A percentile compares a stretch with the other conserved stretches of the same genome.
These are phyloP conservation scores for Colletotrichum musae DNA, from an alignment of 2,329 filamentous ascomycete species.

Conservation along the genomic window DNA sequence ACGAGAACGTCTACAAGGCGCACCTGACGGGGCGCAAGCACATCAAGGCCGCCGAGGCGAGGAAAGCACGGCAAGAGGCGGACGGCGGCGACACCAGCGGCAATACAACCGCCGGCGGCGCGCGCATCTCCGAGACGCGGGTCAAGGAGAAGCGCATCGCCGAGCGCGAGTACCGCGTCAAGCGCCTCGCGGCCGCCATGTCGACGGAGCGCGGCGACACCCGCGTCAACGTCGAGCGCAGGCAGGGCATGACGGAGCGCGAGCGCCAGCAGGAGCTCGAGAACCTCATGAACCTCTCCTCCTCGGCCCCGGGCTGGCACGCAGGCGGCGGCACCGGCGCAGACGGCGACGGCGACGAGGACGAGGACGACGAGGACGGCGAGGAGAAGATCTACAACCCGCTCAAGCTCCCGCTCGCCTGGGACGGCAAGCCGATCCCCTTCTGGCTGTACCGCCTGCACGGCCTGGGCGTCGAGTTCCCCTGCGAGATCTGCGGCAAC, in stretches of 20 bases:
- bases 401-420: slow-evolving; percentile 92
- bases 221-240: slow-evolving; percentile 93
- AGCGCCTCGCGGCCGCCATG: slow-evolving; percentile 85
- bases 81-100: slow-evolving; percentile 46
- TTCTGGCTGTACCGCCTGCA: slow-evolving; percentile 99
- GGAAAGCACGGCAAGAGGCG: slow-evolving; percentile 64
- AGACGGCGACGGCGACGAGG: slow-evolving; percentile 65
- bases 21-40: slow-evolving; percentile 95
- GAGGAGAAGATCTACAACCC: slow-evolving; percentile 97
- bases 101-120: slow-evolving; percentile 45
- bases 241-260: slow-evolving; percentile 96
- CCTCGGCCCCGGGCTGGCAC: slow-evolving; percentile 55
- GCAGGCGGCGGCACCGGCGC: slow-evolving; percentile 47
- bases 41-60: slow-evolving; percentile 82
- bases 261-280: slow-evolving; percentile 96
- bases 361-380: slow-evolving; percentile 80
- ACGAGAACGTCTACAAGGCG: slow-evolving; percentile 92
- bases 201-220: slow-evolving; percentile 91
- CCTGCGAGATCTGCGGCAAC: slow-evolving; percentile 97
- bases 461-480: slow-evolving; percentile 93
- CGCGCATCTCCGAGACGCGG: slow-evolving; percentile 60
- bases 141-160: slow-evolving; percentile 93
- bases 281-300: slow-evolving; percentile 77
- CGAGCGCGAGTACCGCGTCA: slow-evolving; percentile 87
- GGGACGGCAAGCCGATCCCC: slow-evolving; percentile 99